A percentile compares a stretch with the other conserved stretches of the same genome.
phyloP scores from a whole-genome alignment of 202 grass and related monocot species.

The Carex sylvatica region DNA sequence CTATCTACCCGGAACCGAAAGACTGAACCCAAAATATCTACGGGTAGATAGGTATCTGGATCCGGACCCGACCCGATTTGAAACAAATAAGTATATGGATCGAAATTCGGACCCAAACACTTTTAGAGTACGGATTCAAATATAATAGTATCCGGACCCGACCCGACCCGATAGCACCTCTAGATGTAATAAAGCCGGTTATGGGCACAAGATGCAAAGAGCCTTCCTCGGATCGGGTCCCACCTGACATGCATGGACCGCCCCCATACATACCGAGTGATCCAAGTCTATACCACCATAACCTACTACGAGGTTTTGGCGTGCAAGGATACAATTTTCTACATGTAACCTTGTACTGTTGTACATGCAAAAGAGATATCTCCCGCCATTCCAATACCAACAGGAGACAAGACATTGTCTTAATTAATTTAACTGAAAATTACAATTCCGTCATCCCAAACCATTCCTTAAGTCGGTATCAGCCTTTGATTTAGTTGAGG shows the following conservation, averaged over 20 bases:
- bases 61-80: too few species aligned
- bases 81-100: too few species aligned
- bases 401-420: neutral
- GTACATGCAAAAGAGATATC: neutral
- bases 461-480: conserved; percentile 2
- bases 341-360: neutral
- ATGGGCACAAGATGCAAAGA: neutral
- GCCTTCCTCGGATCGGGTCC: conserved; percentile 7
- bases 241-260: neutral
- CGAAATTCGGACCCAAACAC: too few species aligned
- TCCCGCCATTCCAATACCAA: neutral
- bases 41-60: too few species aligned
- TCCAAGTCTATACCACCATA: conserved; percentile 6
- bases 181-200: too few species aligned
- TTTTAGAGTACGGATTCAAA: too few species aligned
- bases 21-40: too few species aligned
- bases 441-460: neutral
- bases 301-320: conserved; percentile 9
- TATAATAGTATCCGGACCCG: too few species aligned
- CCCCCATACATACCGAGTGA: neutral
- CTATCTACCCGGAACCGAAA: too few species aligned
- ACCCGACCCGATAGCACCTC: too few species aligned
- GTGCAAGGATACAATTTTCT: conserved; percentile 6
- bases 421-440: neutral
- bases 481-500: neutral